These are phyloP conservation scores for Acorus gramineus DNA, from an alignment of 106 monocot genomes.

Conservation along the genomic window DNA sequence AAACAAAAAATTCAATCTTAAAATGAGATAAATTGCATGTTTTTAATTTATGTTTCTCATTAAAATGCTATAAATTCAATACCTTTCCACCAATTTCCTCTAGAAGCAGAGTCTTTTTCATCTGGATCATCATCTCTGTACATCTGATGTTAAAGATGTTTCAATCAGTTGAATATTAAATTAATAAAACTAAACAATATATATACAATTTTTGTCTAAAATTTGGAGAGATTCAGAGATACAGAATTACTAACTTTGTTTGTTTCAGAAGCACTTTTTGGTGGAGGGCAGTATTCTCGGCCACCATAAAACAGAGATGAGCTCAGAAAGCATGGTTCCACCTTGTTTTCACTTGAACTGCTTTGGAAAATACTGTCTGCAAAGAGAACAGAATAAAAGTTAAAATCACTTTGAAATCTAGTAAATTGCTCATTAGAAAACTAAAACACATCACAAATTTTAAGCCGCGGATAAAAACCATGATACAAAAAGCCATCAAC, in stretches of 20 bases:
- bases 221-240: no score
- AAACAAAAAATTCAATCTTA: background rate
- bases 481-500: no score
- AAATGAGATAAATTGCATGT: background rate
- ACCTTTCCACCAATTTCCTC: slow-evolving; percentile 39
- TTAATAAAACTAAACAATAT: no score
- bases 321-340: slow-evolving; percentile 13
- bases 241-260: no score
- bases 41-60: background rate
- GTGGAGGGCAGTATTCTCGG: slow-evolving; percentile 24
- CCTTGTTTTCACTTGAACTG: slow-evolving; percentile 8
- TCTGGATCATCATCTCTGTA: slow-evolving; percentile 11
- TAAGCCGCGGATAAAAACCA: no score
- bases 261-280: background rate
- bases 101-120: slow-evolving; percentile 5
- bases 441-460: no score
- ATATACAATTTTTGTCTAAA: no score
- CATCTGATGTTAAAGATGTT: slow-evolving; percentile 2
- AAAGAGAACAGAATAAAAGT: no score
- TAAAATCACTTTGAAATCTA: no score
- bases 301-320: slow-evolving; percentile 31
- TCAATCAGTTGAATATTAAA: no score
- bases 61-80: background rate
- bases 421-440: no score
- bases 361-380: slow-evolving; percentile 19